phyloP scores from a whole-genome alignment of 2,329 filamentous ascomycete species.

The Paecilomyces niveus region DNA sequence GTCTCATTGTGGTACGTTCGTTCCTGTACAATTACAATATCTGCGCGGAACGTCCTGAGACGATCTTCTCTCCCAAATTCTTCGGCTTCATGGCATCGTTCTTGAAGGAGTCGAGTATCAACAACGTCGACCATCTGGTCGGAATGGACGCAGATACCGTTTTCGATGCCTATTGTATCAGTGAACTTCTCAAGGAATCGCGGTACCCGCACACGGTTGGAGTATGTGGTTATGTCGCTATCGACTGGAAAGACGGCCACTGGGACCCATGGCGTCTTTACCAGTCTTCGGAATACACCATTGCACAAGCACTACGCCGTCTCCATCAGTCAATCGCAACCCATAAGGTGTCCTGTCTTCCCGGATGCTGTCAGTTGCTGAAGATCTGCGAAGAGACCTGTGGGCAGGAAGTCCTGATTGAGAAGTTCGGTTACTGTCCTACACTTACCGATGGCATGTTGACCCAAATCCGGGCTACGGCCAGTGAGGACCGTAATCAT shows the following conservation, averaged over 20 bases:
- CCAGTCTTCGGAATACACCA: not conserved
- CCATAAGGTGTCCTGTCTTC: not conserved
- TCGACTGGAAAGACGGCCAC: not conserved
- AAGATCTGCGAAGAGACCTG: not conserved
- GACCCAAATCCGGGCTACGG: not conserved
- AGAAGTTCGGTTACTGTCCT: not conserved
- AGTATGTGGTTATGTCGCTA: not conserved
- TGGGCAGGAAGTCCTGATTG: not conserved
- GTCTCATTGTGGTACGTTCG: not conserved
- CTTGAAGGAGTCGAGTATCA: not conserved
- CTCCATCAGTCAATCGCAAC: not conserved
- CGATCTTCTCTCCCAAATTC: not conserved
- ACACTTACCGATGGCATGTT: not conserved
- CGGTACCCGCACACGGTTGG: not conserved
- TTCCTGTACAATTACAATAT: not conserved
- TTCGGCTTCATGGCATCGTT: not conserved
- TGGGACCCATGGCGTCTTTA: not conserved
- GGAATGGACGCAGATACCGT: not conserved
- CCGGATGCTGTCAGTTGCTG: not conserved
- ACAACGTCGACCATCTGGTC: not conserved
- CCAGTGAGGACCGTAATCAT: not conserved
- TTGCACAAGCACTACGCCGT: not conserved
- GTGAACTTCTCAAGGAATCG: not conserved
- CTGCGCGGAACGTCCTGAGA: not conserved
- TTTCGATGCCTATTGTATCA: not conserved